Evolutionary conservation across 352 stramenopile genomes (phyloP).

Genomic region (Pythium dissotocum): DNA sequence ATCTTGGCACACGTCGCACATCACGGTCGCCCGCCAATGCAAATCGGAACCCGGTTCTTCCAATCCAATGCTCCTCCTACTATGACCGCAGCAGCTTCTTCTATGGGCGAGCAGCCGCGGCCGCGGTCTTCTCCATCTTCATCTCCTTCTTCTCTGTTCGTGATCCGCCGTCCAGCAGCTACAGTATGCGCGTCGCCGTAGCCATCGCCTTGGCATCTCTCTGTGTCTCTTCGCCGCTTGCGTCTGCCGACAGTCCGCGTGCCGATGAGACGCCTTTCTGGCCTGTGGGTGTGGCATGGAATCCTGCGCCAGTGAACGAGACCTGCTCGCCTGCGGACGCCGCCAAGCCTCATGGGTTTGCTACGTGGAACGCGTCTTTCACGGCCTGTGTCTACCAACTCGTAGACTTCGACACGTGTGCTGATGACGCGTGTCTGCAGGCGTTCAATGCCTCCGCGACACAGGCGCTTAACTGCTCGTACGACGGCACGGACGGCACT

Average conservation of each 20-base stretch:
- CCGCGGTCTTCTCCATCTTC: neutral
- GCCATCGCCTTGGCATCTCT: neutral
- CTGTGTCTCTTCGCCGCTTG: neutral
- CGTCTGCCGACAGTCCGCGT: constrained; percentile 17
- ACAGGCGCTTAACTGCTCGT: constrained; percentile 22
- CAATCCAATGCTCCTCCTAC: neutral
- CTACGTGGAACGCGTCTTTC: constrained; percentile 17
- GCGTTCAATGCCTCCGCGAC: constrained; percentile 12
- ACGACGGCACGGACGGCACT: constrained; percentile 19
- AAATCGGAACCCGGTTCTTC: neutral
- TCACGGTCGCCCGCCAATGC: neutral
- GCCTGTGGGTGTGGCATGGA: constrained; percentile 15
- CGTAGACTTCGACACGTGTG: constrained; percentile 25
- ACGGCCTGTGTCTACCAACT: constrained; percentile 20
- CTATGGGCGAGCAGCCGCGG: neutral
- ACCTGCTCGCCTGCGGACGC: constrained; percentile 12
- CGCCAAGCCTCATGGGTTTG: constrained; percentile 7
- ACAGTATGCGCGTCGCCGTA: neutral
- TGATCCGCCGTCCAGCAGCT: neutral
- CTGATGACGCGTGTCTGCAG: constrained; percentile 12
- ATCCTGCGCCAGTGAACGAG: constrained; percentile 3
- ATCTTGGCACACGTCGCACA: constrained; percentile 2
- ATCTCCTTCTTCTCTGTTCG: neutral
- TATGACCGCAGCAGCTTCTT: neutral
- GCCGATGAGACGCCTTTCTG: constrained; percentile 24